Conservation (phyloP, 371 early-diverging fungal genomes). For the Zychaea mexicana region DNA sequence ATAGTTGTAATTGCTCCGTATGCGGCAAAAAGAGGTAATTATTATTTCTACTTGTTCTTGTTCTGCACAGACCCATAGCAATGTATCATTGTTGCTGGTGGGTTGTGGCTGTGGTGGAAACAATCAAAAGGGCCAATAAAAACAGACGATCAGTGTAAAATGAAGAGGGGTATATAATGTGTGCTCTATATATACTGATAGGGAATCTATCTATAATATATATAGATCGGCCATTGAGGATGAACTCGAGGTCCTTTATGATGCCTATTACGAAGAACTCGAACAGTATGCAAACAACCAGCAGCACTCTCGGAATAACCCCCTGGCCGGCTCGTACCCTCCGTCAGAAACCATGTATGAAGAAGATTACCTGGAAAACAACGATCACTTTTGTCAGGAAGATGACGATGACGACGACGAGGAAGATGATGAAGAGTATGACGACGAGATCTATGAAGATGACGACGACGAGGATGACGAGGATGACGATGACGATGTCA, state of each 20-base stretch:
- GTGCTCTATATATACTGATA: constrained; percentile 5
- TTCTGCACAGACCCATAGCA: too few species aligned
- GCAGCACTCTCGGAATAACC: constrained; percentile 47
- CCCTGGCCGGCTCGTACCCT: neutral
- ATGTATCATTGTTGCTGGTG: too few species aligned
- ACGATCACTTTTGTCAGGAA: constrained; percentile 5
- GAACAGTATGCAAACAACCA: constrained; percentile 86
- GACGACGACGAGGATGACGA: constrained; percentile 51
- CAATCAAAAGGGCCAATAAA: too few species aligned
- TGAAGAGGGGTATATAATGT: too few species aligned
- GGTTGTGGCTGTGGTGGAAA: too few species aligned
- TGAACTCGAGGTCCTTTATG: constrained; percentile 89
- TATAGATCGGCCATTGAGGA: constrained; percentile 87
- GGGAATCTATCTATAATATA: neutral
- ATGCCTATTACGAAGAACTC: constrained; percentile 91
- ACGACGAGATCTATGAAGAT: constrained; percentile 24
- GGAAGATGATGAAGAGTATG: constrained; percentile 26
- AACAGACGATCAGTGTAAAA: too few species aligned
- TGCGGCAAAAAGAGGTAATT: constrained; percentile 87
- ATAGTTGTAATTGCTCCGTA: constrained; percentile 86
- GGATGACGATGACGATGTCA: constrained; percentile 40
- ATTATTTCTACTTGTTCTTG: too few species aligned
- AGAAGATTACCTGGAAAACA: neutral
- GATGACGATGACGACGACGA: constrained; percentile 28
- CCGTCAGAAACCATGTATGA: constrained; percentile 2